phyloP scores from a whole-genome alignment of 2,329 filamentous ascomycete genomes.

The Phaeosphaeria sp. region DNA sequence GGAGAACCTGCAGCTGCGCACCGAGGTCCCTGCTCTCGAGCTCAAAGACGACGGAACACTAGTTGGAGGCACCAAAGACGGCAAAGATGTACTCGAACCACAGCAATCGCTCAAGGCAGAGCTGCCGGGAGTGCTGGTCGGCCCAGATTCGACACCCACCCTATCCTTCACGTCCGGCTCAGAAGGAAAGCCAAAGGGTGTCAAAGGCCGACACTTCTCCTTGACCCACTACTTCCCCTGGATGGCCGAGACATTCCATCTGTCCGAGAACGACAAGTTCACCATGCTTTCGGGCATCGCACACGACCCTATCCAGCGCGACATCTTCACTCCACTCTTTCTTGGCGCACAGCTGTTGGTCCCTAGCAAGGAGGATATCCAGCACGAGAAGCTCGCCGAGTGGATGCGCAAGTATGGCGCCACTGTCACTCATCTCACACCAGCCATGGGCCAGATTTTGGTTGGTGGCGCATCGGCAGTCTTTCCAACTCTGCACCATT shows the following conservation, averaged over 20 bases:
- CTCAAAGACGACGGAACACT: constrained; percentile 75
- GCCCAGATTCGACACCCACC: constrained; percentile 82
- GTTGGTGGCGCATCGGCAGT: constrained; percentile 80
- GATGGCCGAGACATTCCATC: constrained; percentile 85
- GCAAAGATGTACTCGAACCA: constrained; percentile 69
- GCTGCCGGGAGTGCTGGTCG: constrained; percentile 76
- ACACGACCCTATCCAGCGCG: constrained; percentile 68
- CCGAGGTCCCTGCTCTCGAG: constrained; percentile 75
- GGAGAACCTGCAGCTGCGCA: constrained; percentile 73
- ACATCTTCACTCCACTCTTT: constrained; percentile 92
- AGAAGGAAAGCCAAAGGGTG: constrained; percentile 85
- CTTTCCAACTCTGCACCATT: constrained; percentile 77
- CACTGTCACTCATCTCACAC: constrained; percentile 87
- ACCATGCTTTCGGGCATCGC: constrained; percentile 86
- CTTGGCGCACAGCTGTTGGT: constrained; percentile 80
- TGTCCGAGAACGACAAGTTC: constrained; percentile 76
- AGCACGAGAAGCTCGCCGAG: constrained; percentile 82
- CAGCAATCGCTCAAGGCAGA: constrained; percentile 60
- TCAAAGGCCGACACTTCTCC: constrained; percentile 84
- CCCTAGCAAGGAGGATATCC: constrained; percentile 82
- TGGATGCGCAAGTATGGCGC: constrained; percentile 82
- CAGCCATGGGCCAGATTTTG: constrained; percentile 94
- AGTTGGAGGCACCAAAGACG: constrained; percentile 70
- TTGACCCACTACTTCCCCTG: constrained; percentile 87
- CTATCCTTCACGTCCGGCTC: constrained; percentile 68